Base-by-base conservation (phyloP, 2,329 filamentous ascomycete genomes). In the Neofusicoccum parvum region DNA sequence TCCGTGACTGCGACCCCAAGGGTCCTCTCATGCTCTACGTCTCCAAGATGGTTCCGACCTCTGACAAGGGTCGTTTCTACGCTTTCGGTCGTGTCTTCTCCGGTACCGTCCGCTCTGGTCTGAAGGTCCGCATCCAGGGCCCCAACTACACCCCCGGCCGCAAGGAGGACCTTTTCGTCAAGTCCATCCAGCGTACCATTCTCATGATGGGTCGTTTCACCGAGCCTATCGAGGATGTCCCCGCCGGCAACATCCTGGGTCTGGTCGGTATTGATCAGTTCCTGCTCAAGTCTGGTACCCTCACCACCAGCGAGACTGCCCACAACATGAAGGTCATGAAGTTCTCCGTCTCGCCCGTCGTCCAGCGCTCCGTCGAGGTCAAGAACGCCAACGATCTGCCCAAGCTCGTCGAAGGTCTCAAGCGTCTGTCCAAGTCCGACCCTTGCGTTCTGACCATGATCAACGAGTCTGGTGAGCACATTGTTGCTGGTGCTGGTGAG, bases 291-390 rank as follows among this genome's bases (percentile, higher is more conserved):
- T 98, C 95, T 81, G 95, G 95, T 91, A 99, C 95, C 78, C 91
- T 99, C 76, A 97, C 94, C 84, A 98, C 94, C 80, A 90, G 87
- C 80, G 95, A 99, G 74, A 96, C 92, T 72, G 94, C 95, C 80
- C 95, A 99, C 91, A 99, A 99, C 90, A 86, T 99, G 78, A 98
- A 98, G 91, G 95, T 99, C 85, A 99, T 99, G 95, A 98, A 97
- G 88, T 99, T 99, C 91, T 99, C 95, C 79, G 95, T 99, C 81
- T 98, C 95, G 68, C 95, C 95, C 76, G 95, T 99, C 85, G 95
- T 99, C 73, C 94, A 91, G 85, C 94, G 94, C 75, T 97, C 95
- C 82, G 95, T 99, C 78, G 92, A 97, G 85, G 94, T 97, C 87
- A 98, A 98, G 92, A 99, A 99, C 86, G 95, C 95, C 78, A 93